Evolutionary conservation across 2,329 filamentous ascomycete genomes (phyloP), one percentile per base, ranked within the genome.

Genomic region (Catunica adiposa): DNA sequence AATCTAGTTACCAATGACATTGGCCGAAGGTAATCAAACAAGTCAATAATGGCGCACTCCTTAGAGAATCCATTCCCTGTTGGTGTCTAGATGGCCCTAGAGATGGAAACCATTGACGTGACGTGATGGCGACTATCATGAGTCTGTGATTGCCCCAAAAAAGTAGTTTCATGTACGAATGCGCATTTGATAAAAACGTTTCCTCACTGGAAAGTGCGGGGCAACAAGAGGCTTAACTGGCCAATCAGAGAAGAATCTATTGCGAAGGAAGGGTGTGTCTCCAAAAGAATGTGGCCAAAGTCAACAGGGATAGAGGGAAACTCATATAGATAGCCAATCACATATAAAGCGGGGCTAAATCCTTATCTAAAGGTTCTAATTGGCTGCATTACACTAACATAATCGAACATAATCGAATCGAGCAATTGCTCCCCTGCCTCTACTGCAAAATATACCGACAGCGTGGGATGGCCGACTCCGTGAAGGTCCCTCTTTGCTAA

Each of bases 361-460:
- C 17, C 15, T 51, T 51, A 51, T 51, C 48, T 17, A 15, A 9
- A 22, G n/a, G 14, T 26, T 51, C 9, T 51, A 15, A 29, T 51
- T 51, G 48, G 48, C 7, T 23, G n/a, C n/a, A n/a, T n/a, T n/a
- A n/a, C n/a, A n/a, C n/a, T n/a, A n/a, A n/a, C 15, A 17, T 15
- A 29, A 31, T n/a, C 25, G 34, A 51, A 51, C 48, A 51, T 51
- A 51, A 51, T 51, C 48, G 6, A 51, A 51, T 51, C 48, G 48
- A 51, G 48, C 48, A 51, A 51, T 51, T 31, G 15, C 29, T 51
- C n/a, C n/a, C n/a, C n/a, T n/a, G n/a, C n/a, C n/a, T n/a, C n/a
- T n/a, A n/a, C n/a, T n/a, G n/a, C n/a, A n/a, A n/a, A 46, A 46
- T 2, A 9, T 46, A 22, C 17, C 7, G 22, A 23, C 14, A 3